Conservation (phyloP, 345 rosid species). For the Eucalyptus pumila region DNA sequence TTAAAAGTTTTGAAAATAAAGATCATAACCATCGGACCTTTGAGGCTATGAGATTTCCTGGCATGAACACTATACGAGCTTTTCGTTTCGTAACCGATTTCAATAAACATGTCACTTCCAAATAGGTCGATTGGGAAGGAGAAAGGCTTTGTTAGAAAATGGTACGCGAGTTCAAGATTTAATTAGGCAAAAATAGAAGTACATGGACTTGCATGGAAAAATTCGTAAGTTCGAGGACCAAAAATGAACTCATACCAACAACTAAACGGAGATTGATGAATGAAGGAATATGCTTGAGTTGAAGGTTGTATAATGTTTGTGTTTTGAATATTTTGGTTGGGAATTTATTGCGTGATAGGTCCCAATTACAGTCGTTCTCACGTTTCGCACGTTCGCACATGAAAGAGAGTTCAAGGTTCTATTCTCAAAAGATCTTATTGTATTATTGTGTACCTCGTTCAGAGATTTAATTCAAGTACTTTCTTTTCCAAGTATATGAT, state of each 20-base stretch:
- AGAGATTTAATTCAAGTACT: neutral
- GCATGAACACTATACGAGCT: neutral
- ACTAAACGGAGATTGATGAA: neutral
- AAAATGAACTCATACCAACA: neutral
- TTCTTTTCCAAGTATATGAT: neutral
- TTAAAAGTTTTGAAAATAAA: neutral
- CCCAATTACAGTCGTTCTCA: neutral
- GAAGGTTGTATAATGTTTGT: neutral
- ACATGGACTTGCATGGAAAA: neutral
- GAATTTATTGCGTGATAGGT: neutral
- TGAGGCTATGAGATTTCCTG: neutral
- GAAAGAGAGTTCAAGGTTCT: neutral
- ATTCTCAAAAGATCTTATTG: neutral
- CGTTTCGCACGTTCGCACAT: neutral
- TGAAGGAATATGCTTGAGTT: neutral
- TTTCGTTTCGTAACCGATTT: neutral
- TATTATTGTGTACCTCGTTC: neutral
- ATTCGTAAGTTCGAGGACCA: neutral
- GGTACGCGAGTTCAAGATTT: neutral
- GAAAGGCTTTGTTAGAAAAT: neutral
- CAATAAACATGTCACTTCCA: neutral
- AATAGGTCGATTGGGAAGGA: neutral
- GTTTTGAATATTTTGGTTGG: neutral
- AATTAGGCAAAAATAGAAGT: neutral
- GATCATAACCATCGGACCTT: neutral